Percentiles rank a stretch among this genome's conserved stretches.
phyloP scores from a whole-genome alignment of 495 filamentous ascomycete species.

The Cercophora newfieldiana region DNA sequence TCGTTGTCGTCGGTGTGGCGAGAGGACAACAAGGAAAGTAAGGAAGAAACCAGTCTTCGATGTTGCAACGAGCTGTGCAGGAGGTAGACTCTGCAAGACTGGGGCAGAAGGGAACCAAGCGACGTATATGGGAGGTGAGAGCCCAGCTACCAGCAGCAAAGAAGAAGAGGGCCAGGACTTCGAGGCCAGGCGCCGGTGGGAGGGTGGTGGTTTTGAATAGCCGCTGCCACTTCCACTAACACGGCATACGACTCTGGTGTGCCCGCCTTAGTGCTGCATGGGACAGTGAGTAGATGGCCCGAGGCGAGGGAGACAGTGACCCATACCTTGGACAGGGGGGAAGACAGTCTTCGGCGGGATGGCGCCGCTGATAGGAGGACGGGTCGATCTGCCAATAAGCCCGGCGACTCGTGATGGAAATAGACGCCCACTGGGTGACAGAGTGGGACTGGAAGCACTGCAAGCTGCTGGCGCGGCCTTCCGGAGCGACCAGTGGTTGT shows the following conservation, averaged over 20 bases:
- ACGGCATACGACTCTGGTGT: constrained; percentile 24
- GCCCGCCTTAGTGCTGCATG: constrained; percentile 42
- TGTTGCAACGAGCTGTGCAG: constrained; percentile 31
- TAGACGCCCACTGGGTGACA: constrained; percentile 39
- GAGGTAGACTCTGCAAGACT: constrained; percentile 21
- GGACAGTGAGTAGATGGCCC: constrained; percentile 34
- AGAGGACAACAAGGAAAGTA: constrained; percentile 25
- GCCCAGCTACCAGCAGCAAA: constrained; percentile 53
- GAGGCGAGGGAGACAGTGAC: constrained; percentile 24
- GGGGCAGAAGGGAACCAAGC: constrained; percentile 29
- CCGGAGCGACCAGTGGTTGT: constrained; percentile 27
- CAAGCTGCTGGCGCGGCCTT: constrained; percentile 31
- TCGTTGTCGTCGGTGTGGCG: constrained; percentile 7
- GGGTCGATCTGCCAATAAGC: constrained; percentile 32
- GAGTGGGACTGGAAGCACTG: constrained; percentile 30
- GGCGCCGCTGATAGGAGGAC: constrained; percentile 37
- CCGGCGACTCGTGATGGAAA: constrained; percentile 36
- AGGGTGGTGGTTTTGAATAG: constrained; percentile 54
- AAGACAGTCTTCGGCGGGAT: constrained; percentile 12
- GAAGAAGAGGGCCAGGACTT: constrained; percentile 34
- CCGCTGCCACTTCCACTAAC: constrained; percentile 42
- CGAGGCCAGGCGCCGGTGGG: constrained; percentile 36
- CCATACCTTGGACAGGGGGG: constrained; percentile 33
- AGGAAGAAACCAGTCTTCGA: constrained; percentile 39
- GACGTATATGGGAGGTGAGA: constrained; percentile 46